These are phyloP conservation scores for Narthecium ossifragum DNA, from an alignment of 106 monocot species.

Conservation along the genomic window DNA sequence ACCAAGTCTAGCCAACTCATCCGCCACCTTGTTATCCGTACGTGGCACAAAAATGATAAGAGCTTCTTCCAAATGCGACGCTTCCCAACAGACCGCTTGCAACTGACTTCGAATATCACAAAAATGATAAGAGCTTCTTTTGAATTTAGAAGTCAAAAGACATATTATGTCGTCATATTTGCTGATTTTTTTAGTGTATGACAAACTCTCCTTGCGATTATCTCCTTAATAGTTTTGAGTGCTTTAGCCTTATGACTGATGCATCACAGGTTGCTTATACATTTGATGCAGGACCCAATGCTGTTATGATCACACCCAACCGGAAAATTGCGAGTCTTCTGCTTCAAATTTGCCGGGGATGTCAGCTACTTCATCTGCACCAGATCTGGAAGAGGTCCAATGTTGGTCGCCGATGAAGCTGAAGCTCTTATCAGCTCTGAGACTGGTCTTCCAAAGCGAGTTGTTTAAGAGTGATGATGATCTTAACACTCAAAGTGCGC, in stretches of 20 bases:
- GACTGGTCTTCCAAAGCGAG: slow-evolving; percentile 78
- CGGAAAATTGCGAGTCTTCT: slow-evolving; percentile 46
- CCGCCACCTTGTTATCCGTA: too few species aligned
- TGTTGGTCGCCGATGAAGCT: slow-evolving; percentile 46
- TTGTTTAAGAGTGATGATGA: too few species aligned
- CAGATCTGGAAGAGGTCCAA: slow-evolving; percentile 63
- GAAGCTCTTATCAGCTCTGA: slow-evolving; percentile 52
- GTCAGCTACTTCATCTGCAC: slow-evolving; percentile 97
- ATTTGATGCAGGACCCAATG: slow-evolving; percentile 96
- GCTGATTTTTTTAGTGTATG: too few species aligned
- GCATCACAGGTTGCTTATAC: slow-evolving; percentile 75
- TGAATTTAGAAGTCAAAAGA: too few species aligned
- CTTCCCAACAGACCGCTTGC: too few species aligned
- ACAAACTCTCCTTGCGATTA: neutral
- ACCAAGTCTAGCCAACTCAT: too few species aligned
- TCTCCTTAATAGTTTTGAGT: neutral
- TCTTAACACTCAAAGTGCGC: too few species aligned
- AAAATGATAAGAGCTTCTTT: too few species aligned
- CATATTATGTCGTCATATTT: too few species aligned
- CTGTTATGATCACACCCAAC: slow-evolving; percentile 73
- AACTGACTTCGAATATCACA: too few species aligned
- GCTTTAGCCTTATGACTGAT: neutral
- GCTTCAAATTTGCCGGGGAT: slow-evolving; percentile 61
- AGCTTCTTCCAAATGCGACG: too few species aligned
- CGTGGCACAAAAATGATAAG: too few species aligned